A percentile compares a stretch with the other conserved stretches of the same genome.
Conservation (phyloP, 169 alveolate species). For the Eimeria sp. region DNA sequence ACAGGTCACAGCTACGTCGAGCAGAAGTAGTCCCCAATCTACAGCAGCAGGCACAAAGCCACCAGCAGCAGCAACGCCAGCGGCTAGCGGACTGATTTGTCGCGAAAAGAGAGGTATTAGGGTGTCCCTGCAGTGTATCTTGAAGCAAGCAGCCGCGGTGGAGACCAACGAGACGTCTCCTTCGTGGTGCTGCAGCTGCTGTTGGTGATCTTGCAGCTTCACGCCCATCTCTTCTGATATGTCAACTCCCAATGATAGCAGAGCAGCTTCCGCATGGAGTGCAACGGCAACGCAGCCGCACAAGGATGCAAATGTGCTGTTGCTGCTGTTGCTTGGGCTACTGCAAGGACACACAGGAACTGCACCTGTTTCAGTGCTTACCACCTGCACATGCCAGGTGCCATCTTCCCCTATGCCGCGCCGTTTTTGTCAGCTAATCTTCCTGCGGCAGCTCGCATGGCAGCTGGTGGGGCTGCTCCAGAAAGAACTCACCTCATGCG, state of each 20-base stretch:
- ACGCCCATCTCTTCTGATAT: background rate
- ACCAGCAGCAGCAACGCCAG: slow-evolving; percentile 11
- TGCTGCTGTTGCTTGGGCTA: slow-evolving; percentile 48
- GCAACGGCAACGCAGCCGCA: slow-evolving; percentile 78
- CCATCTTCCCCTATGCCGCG: background rate
- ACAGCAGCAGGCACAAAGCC: background rate
- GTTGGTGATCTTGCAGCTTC: background rate
- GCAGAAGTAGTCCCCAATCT: background rate
- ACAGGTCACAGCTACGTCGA: background rate
- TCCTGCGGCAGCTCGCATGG: background rate
- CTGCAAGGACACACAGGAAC: slow-evolving; percentile 65
- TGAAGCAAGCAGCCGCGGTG: slow-evolving; percentile 45
- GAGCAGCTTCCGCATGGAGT: slow-evolving; percentile 70
- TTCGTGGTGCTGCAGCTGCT: slow-evolving; percentile 17
- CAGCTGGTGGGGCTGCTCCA: background rate
- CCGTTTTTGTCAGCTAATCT: background rate
- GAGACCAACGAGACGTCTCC: slow-evolving; percentile 36
- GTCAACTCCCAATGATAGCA: slow-evolving; percentile 16
- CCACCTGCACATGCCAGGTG: background rate
- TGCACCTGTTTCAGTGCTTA: background rate
- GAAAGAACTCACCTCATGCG: slow-evolving; percentile 36
- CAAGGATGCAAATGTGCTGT: slow-evolving; percentile 30
- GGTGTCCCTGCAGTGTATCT: slow-evolving; percentile 60
- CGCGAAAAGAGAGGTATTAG: slow-evolving; percentile 46
- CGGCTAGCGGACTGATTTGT: slow-evolving; percentile 30